phyloP scores from a whole-genome alignment of 139 green algal genomes.

The Asterochloris erici region DNA sequence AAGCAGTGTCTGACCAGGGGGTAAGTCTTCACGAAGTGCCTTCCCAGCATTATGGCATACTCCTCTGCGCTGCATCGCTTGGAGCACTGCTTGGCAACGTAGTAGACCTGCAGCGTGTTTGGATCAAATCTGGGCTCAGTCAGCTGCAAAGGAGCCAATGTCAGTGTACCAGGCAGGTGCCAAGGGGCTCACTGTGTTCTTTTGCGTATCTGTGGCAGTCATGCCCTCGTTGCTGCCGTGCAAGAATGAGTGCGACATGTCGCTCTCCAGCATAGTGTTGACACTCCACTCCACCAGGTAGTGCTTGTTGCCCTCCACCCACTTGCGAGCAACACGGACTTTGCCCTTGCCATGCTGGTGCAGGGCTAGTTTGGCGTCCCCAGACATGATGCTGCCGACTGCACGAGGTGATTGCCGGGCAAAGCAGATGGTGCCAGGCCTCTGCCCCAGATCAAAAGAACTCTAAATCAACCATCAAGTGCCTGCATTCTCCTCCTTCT shows the following conservation, averaged over 20 bases:
- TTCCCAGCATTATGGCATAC: slow-evolving; percentile 79
- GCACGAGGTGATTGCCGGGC: no score
- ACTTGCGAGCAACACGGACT: slow-evolving; percentile 73
- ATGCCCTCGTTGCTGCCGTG: slow-evolving; percentile 76
- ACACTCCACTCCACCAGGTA: slow-evolving; percentile 83
- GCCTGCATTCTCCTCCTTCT: no score
- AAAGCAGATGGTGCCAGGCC: no score
- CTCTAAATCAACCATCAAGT: no score
- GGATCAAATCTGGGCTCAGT: neutral
- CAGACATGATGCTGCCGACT: slow-evolving; percentile 2
- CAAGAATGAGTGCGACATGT: slow-evolving; percentile 81
- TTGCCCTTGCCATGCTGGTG: slow-evolving; percentile 87
- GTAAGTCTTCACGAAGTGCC: slow-evolving; percentile 87
- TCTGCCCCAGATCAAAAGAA: no score
- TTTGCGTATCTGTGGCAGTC: slow-evolving; percentile 92
- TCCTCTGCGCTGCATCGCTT: slow-evolving; percentile 73
- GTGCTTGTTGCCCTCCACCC: slow-evolving; percentile 68
- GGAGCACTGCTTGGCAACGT: slow-evolving; percentile 69
- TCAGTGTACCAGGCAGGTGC: neutral
- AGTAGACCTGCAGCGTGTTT: slow-evolving; percentile 61
- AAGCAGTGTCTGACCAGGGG: slow-evolving; percentile 9
- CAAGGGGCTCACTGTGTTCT: slow-evolving; percentile 72
- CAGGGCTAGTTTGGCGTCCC: slow-evolving; percentile 28
- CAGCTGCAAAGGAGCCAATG: neutral
- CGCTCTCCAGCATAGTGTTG: slow-evolving; percentile 70